These are phyloP conservation scores for Ceratobasidium sp. DNA, from an alignment of 1,284 basidiomycete species.

Conservation along the genomic window DNA sequence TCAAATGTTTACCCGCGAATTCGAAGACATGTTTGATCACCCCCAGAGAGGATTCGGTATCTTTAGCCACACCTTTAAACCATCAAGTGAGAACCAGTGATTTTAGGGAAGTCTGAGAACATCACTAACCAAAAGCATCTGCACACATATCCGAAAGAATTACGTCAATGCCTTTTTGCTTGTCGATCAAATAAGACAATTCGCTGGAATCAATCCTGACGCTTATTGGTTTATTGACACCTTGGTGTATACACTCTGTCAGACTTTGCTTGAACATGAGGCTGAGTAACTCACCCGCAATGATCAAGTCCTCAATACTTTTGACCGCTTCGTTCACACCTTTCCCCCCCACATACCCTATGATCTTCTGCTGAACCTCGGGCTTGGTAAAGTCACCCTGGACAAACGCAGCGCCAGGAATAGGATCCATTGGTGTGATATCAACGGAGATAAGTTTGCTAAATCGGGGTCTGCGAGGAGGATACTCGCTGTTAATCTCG, in stretches of 20 bases:
- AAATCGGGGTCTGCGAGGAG: constrained; percentile 56
- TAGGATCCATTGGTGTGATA: constrained; percentile 74
- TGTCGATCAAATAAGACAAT: not conserved
- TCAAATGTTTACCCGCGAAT: no score
- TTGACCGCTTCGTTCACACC: not conserved
- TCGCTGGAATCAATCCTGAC: not conserved
- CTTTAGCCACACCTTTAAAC: no score
- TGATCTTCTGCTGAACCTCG: constrained; percentile 60
- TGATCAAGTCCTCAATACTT: not conserved
- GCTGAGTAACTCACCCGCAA: no score
- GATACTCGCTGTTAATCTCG: not conserved
- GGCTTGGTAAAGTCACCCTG: constrained; percentile 81
- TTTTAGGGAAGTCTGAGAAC: no score
- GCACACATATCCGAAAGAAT: no score
- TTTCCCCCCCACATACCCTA: not conserved
- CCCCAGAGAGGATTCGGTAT: no score
- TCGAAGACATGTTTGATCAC: no score
- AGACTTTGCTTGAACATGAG: no score
- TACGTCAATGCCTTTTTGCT: not conserved
- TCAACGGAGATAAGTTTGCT: constrained; percentile 80
- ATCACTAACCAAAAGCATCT: no score
- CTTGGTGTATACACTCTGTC: no score
- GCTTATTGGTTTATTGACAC: no score
- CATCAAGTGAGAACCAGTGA: no score
- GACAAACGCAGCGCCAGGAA: constrained; percentile 75